Base-by-base conservation (phyloP, 805 yeast genomes). In the Saccharomycopsis capsularis region DNA sequence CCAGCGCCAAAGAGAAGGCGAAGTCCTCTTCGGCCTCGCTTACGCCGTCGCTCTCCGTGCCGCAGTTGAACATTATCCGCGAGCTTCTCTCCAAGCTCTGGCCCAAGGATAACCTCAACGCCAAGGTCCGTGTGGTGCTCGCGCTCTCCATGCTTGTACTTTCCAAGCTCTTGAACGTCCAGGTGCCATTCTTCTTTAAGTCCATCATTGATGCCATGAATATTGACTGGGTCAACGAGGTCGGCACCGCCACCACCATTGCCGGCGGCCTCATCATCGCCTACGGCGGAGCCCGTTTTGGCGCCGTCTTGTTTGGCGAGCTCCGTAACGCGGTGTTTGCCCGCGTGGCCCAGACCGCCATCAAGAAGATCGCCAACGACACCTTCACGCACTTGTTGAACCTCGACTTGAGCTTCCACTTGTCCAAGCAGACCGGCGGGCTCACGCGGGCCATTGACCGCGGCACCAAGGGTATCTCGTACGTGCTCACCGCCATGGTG, bases 391-490 rank as follows among this genome's bases (percentile, higher is more conserved):
- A 91, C 63, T 68, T 93, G 46, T 72, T 93, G 64, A 79, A 78
- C 58, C 72, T 93, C 64, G 99, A 93, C 66, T 68, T 90, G 47
- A 84, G 87, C 19, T 93, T 91, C 75, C 99, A 93, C 64, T 67
- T 93, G 37, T 75, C 91, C 9, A 74, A 90, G 57, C 98, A 93
- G 64, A 93, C 99, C 0, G 99, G 99, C 56, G 98, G 96, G 0
- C 67, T 93, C 30, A 91, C 97, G 0, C 73, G 99, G 53, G 98
- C 98, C 1, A 93, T 93, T 59, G 99, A 93, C 60, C 73, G 99
- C 55, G 99, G 99, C 64, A 91, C 98, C 1, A 91, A 93, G 59
- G 99, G 99, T 69, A 91, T 93, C 47, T 82, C 95, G 11, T 90
- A 85, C 58, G 97, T 93, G 3, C 69, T 93, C 42, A 80, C 86